phyloP scores from a whole-genome alignment of 352 stramenopile genomes.

The Phytophthora pini region DNA sequence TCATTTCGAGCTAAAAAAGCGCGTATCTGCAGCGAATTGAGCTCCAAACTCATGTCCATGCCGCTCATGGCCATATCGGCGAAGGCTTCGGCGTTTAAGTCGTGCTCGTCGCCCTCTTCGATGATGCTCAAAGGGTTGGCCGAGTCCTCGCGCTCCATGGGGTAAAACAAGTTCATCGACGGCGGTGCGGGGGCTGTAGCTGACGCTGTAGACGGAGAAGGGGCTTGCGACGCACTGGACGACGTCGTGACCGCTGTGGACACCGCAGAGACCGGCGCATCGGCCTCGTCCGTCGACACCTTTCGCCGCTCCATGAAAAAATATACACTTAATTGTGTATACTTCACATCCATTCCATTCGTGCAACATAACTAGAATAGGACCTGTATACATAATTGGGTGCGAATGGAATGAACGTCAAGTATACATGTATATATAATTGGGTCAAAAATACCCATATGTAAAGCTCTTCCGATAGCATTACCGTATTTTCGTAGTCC shows the following conservation, averaged over 20 bases:
- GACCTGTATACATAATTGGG: too few relatives aligned
- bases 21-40: slow-evolving; percentile 62
- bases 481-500: too few relatives aligned
- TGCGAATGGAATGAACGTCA: too few relatives aligned
- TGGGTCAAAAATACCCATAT: too few relatives aligned
- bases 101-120: slow-evolving; percentile 55
- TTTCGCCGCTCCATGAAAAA: slow-evolving; percentile 1
- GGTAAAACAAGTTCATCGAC: slow-evolving; percentile 24
- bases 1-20: slow-evolving; percentile 53
- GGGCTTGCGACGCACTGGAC: not conserved
- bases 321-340: too few relatives aligned
- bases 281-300: not conserved
- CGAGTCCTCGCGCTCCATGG: slow-evolving; percentile 33
- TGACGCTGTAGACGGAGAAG: slow-evolving; percentile 3
- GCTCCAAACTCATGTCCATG: slow-evolving; percentile 70
- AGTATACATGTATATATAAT: too few relatives aligned
- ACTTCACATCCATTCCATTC: too few relatives aligned
- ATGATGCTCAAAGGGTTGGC: slow-evolving; percentile 42
- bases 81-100: slow-evolving; percentile 62
- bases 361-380: too few relatives aligned
- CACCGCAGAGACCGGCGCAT: not conserved
- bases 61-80: slow-evolving; percentile 60
- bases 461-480: too few relatives aligned
- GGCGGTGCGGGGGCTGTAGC: not conserved
- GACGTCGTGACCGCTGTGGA: not conserved